Evolutionary conservation across 352 stramenopile species (phyloP), one percentile per base, ranked within the genome.

Genomic region (Phytophthora europaea): DNA sequence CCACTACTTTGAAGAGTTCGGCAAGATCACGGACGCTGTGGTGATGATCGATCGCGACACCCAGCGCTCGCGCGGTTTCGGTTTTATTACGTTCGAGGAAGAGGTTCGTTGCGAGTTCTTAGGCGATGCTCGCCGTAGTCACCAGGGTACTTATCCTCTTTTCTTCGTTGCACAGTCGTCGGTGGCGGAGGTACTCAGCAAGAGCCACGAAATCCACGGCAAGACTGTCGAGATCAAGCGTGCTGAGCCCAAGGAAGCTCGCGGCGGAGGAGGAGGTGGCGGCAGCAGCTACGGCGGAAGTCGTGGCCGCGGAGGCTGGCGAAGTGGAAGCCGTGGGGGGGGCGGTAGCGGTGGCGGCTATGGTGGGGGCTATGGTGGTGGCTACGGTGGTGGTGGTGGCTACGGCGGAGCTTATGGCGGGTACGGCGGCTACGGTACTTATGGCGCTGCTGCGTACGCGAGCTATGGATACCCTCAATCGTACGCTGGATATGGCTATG

Each of bases 41-140:
- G 93, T 98, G 56, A 98, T 98, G 94, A 94, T 97, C 62, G 94
- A 98, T 73, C 90, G 94, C 31, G 89, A 98, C 50, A 98, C 94
- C 13, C 84, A 97, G 69, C 86, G 92, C 57, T 97, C 89, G 23
- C 88, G 94, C 12, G 94, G 94, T 60, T 98, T 98, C 72, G 94
- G 94, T 31, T 98, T 98, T 67, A 82, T 98, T 31, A 98, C 91
- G 15, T 98, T 98, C 70, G 92, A 97, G 63, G 90, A 97, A 60
- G 88, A 97, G 79, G 84, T 92, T 22, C 5, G 40, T 20, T 22
- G 40, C 18, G 40, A 7, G n/a, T 51, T 23, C 28, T 53, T 2
- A 28, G 47, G 18, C 9, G 10, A 12, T 53, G 22, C 3, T 53
- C 15, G 40, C 40, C 5, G 36, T 43, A n/a, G 15, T 50, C 40